Evolutionary conservation across 2,329 filamentous ascomycete species (phyloP).

Genomic region (Fusarium hainanense): DNA sequence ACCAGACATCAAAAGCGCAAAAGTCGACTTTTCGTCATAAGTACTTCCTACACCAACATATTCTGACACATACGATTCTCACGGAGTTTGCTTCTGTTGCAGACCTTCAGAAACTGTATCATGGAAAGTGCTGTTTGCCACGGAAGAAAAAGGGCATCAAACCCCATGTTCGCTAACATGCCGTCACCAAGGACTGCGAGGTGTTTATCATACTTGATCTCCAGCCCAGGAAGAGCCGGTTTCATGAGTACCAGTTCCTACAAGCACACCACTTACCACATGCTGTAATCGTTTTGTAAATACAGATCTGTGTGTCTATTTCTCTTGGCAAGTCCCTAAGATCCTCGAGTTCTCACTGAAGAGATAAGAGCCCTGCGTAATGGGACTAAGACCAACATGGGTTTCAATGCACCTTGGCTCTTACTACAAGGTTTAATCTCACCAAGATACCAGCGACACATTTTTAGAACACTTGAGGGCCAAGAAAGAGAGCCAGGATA

Average conservation of each 20-base stretch:
- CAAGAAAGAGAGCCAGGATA: background rate
- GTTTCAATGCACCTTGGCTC: background rate
- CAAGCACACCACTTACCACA: background rate
- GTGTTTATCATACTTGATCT: background rate
- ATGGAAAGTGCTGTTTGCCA: background rate
- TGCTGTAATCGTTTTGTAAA: background rate
- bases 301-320: background rate
- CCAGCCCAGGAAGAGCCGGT: background rate
- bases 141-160: background rate
- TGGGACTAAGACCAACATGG: too few relatives aligned
- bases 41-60: too few relatives aligned
- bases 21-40: too few relatives aligned
- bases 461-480: background rate
- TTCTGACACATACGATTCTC: too few relatives aligned
- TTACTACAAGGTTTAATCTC: background rate
- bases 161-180: too few relatives aligned
- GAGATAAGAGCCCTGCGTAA: background rate
- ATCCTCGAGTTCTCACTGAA: accelerated
- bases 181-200: background rate
- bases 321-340: background rate
- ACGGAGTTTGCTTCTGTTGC: background rate
- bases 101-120: background rate
- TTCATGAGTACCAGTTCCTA: background rate
- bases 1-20: too few relatives aligned
- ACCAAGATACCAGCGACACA: background rate